phyloP scores from a whole-genome alignment of 495 filamentous ascomycete genomes.

The Cladorrhinum samala region DNA sequence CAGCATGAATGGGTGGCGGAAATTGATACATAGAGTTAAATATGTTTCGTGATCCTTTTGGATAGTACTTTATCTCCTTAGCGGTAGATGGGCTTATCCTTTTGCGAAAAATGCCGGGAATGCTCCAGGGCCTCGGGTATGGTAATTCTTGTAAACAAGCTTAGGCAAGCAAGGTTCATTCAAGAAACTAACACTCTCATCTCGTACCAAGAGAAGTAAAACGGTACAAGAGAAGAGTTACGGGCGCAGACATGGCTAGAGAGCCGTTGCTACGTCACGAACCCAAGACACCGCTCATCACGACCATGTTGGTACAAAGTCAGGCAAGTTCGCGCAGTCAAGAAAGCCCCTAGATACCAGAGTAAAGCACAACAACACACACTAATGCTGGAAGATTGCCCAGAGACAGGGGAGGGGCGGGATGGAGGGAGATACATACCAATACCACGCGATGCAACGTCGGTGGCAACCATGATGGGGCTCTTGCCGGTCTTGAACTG shows the following conservation, averaged over 20 bases:
- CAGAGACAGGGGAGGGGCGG: slow-evolving; percentile 35
- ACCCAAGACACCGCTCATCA: slow-evolving; percentile 77
- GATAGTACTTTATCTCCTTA: slow-evolving; percentile 54
- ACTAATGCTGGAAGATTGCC: slow-evolving; percentile 56
- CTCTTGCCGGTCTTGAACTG: slow-evolving; percentile 97
- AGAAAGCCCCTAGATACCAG: slow-evolving; percentile 73
- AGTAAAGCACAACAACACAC: slow-evolving; percentile 78
- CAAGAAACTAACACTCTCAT: slow-evolving; percentile 68
- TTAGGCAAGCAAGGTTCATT: slow-evolving; percentile 38
- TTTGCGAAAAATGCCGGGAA: slow-evolving; percentile 49
- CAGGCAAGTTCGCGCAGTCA: slow-evolving; percentile 78
- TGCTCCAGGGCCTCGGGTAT: slow-evolving; percentile 53
- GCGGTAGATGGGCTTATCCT: slow-evolving; percentile 46
- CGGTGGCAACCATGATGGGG: slow-evolving; percentile 96
- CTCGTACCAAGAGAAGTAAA: slow-evolving; percentile 53
- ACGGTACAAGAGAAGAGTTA: slow-evolving; percentile 70
- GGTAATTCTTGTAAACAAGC: neutral
- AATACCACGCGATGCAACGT: slow-evolving; percentile 98
- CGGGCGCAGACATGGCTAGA: slow-evolving; percentile 58
- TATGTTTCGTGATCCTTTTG: slow-evolving; percentile 58
- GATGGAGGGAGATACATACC: slow-evolving; percentile 75
- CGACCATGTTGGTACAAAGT: slow-evolving; percentile 75
- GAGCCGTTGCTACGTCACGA: slow-evolving; percentile 59
- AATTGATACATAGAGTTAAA: slow-evolving; percentile 41
- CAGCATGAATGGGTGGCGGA: slow-evolving; percentile 42